Conservation (phyloP, 768 basidiomycete genomes). For the Leccinum uliginosum region DNA sequence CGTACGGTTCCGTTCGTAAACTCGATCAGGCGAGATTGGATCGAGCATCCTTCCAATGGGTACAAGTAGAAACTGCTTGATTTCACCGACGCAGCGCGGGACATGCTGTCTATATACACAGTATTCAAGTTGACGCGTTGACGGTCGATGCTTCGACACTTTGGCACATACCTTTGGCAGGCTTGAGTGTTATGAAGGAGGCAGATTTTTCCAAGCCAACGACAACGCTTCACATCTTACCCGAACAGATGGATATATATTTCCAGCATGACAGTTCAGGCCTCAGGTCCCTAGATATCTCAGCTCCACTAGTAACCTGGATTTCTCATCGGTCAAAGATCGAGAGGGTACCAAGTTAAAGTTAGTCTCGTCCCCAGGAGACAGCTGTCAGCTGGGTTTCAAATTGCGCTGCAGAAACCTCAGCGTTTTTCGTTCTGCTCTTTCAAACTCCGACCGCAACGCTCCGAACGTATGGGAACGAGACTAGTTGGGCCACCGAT, state of each 20-base stretch:
- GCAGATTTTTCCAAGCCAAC: neutral
- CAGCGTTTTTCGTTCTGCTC: too few relatives aligned
- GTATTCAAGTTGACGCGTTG: too few relatives aligned
- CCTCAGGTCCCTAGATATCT: constrained; percentile 16
- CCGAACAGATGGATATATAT: constrained; percentile 11
- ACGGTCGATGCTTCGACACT: too few relatives aligned
- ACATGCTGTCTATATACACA: neutral
- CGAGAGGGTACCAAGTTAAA: too few relatives aligned
- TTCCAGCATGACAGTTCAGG: constrained; percentile 4
- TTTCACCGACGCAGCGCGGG: constrained; percentile 7
- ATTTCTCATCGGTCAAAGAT: neutral
- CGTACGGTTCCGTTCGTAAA: constrained; percentile 15
- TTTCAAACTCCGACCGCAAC: too few relatives aligned
- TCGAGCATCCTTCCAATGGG: constrained; percentile 2
- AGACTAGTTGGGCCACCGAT: too few relatives aligned
- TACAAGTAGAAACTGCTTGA: constrained; percentile 7
- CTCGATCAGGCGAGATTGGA: constrained; percentile 13
- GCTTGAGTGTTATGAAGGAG: neutral
- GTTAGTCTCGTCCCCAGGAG: too few relatives aligned
- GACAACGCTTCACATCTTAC: neutral
- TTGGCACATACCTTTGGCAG: neutral
- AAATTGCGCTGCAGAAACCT: too few relatives aligned
- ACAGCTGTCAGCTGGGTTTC: too few relatives aligned
- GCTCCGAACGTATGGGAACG: too few relatives aligned
- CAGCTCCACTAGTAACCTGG: constrained; percentile 5